Percentiles rank a stretch among this genome's conserved stretches.
Conservation (phyloP, 164 flowering plant species). For the Piper betle region DNA sequence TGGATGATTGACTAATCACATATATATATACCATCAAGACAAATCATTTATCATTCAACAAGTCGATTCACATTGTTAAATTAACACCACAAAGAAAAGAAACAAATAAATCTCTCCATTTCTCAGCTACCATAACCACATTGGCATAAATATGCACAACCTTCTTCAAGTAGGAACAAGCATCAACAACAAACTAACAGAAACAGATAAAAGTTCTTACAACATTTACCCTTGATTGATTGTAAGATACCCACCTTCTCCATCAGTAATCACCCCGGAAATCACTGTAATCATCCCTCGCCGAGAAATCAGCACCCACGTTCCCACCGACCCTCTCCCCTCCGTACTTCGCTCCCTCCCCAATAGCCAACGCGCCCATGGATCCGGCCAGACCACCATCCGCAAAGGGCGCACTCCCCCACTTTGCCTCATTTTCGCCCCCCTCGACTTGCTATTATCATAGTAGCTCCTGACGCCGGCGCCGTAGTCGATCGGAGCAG, state of each 20-base stretch:
- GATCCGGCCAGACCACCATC: slow-evolving; percentile 62
- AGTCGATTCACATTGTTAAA: background rate
- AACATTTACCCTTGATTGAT: no score
- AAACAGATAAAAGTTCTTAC: no score
- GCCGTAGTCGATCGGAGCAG: slow-evolving; percentile 63
- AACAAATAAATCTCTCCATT: no score
- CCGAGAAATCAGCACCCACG: slow-evolving; percentile 29
- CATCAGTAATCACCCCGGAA: slow-evolving; percentile 2
- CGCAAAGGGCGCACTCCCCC: slow-evolving; percentile 50
- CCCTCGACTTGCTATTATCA: slow-evolving; percentile 28
- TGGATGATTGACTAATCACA: no score
- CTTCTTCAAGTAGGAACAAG: no score
- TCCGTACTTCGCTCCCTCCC: slow-evolving; percentile 58
- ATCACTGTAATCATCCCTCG: slow-evolving; percentile 2
- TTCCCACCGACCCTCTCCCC: slow-evolving; percentile 55
- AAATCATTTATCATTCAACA: background rate
- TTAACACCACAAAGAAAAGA: no score
- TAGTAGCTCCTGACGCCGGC: slow-evolving; percentile 2
- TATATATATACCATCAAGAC: background rate
- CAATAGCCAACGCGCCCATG: slow-evolving; percentile 52
- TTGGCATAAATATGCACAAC: no score
- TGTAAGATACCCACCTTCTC: background rate
- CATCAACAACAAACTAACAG: no score
- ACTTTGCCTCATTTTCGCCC: slow-evolving; percentile 42
- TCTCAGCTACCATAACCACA: no score